phyloP scores from a whole-genome alignment of 2,329 filamentous ascomycete genomes.

The Penicillium sp. region DNA sequence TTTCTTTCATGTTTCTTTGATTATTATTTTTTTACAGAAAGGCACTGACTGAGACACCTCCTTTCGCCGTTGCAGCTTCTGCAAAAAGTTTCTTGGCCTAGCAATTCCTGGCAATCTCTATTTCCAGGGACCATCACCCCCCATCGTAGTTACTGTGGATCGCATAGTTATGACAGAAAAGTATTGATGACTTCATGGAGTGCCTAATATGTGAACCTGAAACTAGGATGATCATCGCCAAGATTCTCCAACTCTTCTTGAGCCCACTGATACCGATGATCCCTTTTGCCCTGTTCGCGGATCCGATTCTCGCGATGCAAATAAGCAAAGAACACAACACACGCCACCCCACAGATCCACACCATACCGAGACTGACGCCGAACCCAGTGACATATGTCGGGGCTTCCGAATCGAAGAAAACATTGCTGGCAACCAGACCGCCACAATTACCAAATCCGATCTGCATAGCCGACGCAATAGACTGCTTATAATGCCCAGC shows the following conservation, averaged over 20 bases:
- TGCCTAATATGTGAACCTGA: slow-evolving; percentile 38
- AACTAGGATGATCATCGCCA: slow-evolving; percentile 43
- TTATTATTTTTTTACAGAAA: too few species aligned
- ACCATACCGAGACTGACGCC: slow-evolving; percentile 32
- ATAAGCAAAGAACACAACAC: slow-evolving; percentile 33
- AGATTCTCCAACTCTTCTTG: slow-evolving; percentile 40
- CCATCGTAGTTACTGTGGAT: too few species aligned
- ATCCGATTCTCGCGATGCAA: slow-evolving; percentile 40
- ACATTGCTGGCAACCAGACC: slow-evolving; percentile 39
- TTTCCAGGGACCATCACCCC: too few species aligned
- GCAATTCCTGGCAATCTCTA: too few species aligned
- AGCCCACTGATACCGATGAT: slow-evolving; percentile 35
- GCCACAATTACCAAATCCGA: slow-evolving; percentile 39
- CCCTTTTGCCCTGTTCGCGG: slow-evolving; percentile 36
- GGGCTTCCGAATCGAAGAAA: slow-evolving; percentile 32
- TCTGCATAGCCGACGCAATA: slow-evolving; percentile 55
- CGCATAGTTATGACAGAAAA: background rate
- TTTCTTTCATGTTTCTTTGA: too few species aligned
- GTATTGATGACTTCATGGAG: background rate
- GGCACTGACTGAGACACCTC: too few species aligned
- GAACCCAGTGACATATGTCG: slow-evolving; percentile 30
- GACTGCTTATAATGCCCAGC: slow-evolving; percentile 60
- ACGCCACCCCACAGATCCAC: slow-evolving; percentile 37
- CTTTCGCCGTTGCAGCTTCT: too few species aligned
- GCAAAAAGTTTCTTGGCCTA: too few species aligned